These are phyloP conservation scores for Entophlyctis luteolus DNA, from an alignment of 192 early-diverging fungal species.

Conservation along the genomic window DNA sequence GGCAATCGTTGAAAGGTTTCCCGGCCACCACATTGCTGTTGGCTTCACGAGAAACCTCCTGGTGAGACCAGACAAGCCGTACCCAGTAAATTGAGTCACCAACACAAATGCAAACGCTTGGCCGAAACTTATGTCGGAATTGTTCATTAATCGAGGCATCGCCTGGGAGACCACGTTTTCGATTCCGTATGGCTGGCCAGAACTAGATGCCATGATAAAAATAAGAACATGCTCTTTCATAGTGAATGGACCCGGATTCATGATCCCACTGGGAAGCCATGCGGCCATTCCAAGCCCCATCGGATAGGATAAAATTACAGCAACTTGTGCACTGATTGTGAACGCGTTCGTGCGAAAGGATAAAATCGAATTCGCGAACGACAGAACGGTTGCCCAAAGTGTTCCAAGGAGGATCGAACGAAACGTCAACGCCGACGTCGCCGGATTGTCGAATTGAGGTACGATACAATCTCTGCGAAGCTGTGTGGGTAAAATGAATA, in stretches of 20 bases:
- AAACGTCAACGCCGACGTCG: conserved; percentile 10
- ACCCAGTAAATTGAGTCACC: conserved; percentile 51
- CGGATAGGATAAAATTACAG: conserved; percentile 71
- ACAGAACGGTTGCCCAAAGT: conserved; percentile 6
- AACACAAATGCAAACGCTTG: conserved; percentile 47
- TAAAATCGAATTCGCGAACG: conserved; percentile 51
- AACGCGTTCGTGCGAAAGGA: conserved; percentile 77
- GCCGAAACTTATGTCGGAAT: conserved; percentile 23
- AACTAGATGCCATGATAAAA: background rate
- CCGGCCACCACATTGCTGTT: conserved; percentile 81
- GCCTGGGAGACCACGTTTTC: conserved; percentile 36
- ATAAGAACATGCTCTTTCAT: conserved; percentile 51
- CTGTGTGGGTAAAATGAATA: no score
- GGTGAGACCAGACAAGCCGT: conserved; percentile 47
- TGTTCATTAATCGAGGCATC: background rate
- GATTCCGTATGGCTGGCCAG: conserved; percentile 46
- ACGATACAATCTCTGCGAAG: conserved; percentile 13
- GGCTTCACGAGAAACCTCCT: conserved; percentile 80
- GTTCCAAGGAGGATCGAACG: conserved; percentile 1
- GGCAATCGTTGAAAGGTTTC: conserved; percentile 32
- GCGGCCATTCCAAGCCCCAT: conserved; percentile 60
- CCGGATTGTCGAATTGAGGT: conserved; percentile 14
- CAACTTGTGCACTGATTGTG: conserved; percentile 64
- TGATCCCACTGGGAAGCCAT: background rate
- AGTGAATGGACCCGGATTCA: conserved; percentile 63